Evolutionary conservation across 139 green algal species (phyloP), one percentile per base, ranked within the genome.

Genomic region (Closterium sp.): DNA sequence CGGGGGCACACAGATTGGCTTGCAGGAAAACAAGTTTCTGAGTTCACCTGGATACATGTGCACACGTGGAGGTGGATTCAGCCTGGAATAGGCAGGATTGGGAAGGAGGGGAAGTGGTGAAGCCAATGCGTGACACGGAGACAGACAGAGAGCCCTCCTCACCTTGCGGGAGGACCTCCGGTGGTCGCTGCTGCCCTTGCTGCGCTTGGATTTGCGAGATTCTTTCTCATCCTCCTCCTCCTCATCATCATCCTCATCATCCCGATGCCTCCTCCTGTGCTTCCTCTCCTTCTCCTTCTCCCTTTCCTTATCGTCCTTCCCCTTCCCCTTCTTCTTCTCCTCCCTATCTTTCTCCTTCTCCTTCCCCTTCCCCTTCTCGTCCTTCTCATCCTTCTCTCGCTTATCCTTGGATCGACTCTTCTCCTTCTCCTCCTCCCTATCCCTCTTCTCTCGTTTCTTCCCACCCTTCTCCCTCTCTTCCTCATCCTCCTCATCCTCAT

Each of bases 191-290:
- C 91, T 92, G 31, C 79, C 62, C 22, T 89, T 45, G 88, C 93
- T 89, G 7, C 86, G 85, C 34, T 89, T 89, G 27, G 91, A 62
- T 30, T 34, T 93, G 13, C 79, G 93, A 17, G 45, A 4, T 22
- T 93, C 91, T 17, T 90, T 89, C 34, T 93, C 91, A 30, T 93
- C 91, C 31, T 93, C 91, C 31, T 91, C 87, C n/a, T 88, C 87
- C 24, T 93, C 91, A 4, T 93, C 31, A 24, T 85, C 86, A 29
- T 45, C 31, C 32, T 92, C 45, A 22, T 91, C 88, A 91, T 86
- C 45, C 19, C 88, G 28, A 24, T 91, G 88, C 88, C 88, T 31
- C 88, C 31, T 91, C 28, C 88, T 22, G 29, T 32, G 88, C 45
- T 31, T 31, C 88, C 31, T 91, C 88, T 91, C 85, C 88, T 91